Evolutionary conservation across 1,284 basidiomycete species (phyloP), one percentile per base, ranked within the genome.

Genomic region (Xerocomus nothofagi): DNA sequence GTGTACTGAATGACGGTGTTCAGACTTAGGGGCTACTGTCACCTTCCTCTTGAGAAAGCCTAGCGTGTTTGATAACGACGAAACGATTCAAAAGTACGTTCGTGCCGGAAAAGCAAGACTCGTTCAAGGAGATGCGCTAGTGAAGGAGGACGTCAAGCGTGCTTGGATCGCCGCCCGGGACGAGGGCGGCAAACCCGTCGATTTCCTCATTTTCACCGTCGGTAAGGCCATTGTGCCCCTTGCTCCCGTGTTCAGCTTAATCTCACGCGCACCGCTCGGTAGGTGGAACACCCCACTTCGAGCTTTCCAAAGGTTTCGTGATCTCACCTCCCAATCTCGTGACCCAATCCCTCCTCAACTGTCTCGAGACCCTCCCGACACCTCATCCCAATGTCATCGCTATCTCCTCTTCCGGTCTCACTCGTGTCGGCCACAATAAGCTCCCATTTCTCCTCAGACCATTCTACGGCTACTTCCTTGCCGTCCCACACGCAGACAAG

Each of bases 401-500:
- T 17, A 57, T 85, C 30, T 78, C 82, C 5, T 78, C 80, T 3
- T 72, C 59, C 0, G 85, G 84, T 7, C 45, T 83, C 31, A 79
- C 77, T 0, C 69, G 62, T 8, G 49, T 62, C 1, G 73, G 78
- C 3, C 76, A 78, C 56, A 50, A 59, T 0, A 59, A 67, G 9
- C 69, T 86, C 1, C 84, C 84, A 0, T 36, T 78, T 24, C 56
- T 66, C 3, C 54, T 82, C 27, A 79, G 76, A 53, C 72, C 72
- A 0, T 0, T 86, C 0, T 83, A 82, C 61, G 54, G 60, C 7
- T 71, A 65, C 49, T 0, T 58, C 3, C 68, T 84, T 31, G 33
- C 57, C 3, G 50, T 33, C 0, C 75, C 80, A 3, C 82, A 82
- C 57, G 66, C 59, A 21, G 84, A 86, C 66, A 87, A 86, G 61